Evolutionary conservation across 2,329 filamentous ascomycete genomes (phyloP), one percentile per base, ranked within the genome.

Genomic region (Dactylellina parvicollis): DNA sequence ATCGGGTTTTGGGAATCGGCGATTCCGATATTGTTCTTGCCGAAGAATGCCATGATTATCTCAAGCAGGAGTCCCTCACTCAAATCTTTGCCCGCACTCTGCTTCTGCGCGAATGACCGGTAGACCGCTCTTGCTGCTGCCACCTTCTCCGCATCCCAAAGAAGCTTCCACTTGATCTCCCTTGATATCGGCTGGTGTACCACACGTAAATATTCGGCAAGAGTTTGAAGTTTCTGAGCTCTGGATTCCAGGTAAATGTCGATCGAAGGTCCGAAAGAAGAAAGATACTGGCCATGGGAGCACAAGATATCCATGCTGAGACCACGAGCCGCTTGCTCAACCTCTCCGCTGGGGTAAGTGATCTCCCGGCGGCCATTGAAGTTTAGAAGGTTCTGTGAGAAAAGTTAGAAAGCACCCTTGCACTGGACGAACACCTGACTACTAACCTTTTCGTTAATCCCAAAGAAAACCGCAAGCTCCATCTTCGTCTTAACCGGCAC

Each of bases 401-500:
- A 14, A 38, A 67, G 10, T 62, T 40, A 64, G 62, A 49, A 38
- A 4, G 32, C 46, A 54, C 1, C 26, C 9, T 10, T 9, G 38
- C 5, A 7, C 36, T 24, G 8, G 2, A 40, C 26, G 38, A 26
- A 8, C 9, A 38, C 30, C 7, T 8, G 2, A 44, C 16, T 32
- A 46, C 59, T 57, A 73, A 78, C 77, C 52, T 91, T 88, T 74
- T 89, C 86, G 79, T 91, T 88, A 50, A 87, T 88, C 1, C 93
- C 93, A 79, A 92, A 98, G 81, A 97, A 98, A 0, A 98, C 90
- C 1, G 93, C 93, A 81, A 99, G 93, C 79, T 97, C 92, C 40
- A 99, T 85, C 81, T 95, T 96, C 81, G 88, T 91, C 81, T 92
- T 95, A 4, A 92, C 90, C 0, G 91, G 93, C 14, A 96, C 86